These are phyloP conservation scores for Aspergillus bombycis DNA, from an alignment of 2,329 filamentous ascomycete genomes.

Conservation along the genomic window DNA sequence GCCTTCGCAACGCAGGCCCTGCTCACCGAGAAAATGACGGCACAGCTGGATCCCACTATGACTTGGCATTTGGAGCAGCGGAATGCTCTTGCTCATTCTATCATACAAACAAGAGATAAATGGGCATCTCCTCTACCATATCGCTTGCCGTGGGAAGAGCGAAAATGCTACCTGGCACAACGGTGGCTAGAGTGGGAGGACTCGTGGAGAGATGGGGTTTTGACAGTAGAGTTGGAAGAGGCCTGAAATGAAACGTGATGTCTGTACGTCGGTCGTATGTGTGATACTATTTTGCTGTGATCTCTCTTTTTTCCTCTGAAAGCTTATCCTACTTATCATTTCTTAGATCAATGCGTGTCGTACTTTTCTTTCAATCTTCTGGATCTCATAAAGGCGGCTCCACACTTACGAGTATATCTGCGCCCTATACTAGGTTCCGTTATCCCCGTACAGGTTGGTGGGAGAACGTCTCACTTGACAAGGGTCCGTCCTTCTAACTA, in stretches of 20 bases:
- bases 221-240: neutral
- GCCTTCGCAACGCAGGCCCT: neutral
- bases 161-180: neutral
- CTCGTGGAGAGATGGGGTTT: neutral
- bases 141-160: neutral
- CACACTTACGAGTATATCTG: no score
- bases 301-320: no score
- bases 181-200: constrained; percentile 7
- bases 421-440: no score
- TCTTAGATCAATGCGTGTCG: no score
- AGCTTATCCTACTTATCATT: no score
- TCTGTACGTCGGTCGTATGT: no score
- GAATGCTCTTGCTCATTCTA: constrained; percentile 1
- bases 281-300: no score
- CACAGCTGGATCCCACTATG: constrained; percentile 2
- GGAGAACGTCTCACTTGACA: no score
- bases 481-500: no score
- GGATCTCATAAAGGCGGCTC: no score
- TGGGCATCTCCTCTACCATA: neutral
- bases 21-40: neutral
- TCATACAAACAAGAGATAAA: neutral
- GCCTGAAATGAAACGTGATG: neutral
- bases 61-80: constrained; percentile 6
- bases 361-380: no score
- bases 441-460: no score